Conservation (phyloP, 306 rosid species). For the Lathyrus sativus region DNA sequence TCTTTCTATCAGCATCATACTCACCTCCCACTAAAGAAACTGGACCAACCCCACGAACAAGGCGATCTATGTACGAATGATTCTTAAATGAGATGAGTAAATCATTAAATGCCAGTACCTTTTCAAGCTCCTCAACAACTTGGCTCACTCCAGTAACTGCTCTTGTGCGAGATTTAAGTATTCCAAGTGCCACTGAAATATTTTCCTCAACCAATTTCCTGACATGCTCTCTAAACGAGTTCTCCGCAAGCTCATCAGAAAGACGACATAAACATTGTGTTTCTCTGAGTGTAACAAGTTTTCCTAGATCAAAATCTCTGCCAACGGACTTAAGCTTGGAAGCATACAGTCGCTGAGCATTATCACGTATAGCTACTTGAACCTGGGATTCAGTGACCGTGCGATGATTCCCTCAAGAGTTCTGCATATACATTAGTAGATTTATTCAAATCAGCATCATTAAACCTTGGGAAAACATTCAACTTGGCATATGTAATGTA, state of each 20-base stretch:
- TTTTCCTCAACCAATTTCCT: conserved; percentile 84
- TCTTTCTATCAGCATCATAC: conserved; percentile 67
- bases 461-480: no score
- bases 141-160: conserved; percentile 56
- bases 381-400: no score
- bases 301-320: no score
- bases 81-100: conserved; percentile 78
- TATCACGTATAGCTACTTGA: no score
- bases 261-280: no score
- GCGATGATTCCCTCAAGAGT: no score
- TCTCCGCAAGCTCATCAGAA: conserved; percentile 88
- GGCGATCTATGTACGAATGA: conserved; percentile 65
- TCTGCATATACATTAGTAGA: no score
- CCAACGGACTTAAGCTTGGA: no score
- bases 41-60: conserved; percentile 90
- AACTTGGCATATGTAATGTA: no score
- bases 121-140: conserved; percentile 76
- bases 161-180: conserved; percentile 82
- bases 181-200: conserved; percentile 62
- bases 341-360: no score
- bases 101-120: conserved; percentile 62
- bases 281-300: no score
- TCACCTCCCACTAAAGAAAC: conserved; percentile 83
- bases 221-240: conserved; percentile 70
- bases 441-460: no score